phyloP scores from a whole-genome alignment of 176 grass and related monocot genomes.

The Avena sativa region DNA sequence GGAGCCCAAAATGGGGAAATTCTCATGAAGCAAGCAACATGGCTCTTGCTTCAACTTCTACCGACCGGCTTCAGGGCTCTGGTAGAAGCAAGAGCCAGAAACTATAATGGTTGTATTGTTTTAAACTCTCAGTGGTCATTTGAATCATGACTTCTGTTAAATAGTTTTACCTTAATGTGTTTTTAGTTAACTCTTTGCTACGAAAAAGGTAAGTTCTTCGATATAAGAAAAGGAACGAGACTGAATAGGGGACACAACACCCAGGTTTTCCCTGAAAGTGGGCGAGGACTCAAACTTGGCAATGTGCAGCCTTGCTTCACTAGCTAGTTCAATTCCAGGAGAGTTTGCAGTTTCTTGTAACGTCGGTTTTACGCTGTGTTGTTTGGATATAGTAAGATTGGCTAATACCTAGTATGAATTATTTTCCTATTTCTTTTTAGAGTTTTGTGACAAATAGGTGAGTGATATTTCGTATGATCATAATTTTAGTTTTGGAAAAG shows the following conservation, averaged over 20 bases:
- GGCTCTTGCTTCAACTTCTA: not conserved
- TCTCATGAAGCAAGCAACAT: conserved; percentile 14
- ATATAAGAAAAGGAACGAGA: not conserved
- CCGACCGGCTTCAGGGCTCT: not conserved
- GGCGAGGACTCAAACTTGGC: not conserved
- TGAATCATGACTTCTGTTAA: not conserved
- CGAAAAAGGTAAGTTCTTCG: not conserved
- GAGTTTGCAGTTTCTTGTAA: not conserved
- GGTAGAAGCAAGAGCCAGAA: not conserved
- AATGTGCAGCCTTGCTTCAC: conserved; percentile 17
- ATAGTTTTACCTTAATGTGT: not conserved
- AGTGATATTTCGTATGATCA: not conserved
- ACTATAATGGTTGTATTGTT: not conserved
- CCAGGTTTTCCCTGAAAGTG: not conserved
- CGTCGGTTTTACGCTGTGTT: not conserved
- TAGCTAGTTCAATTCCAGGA: conserved; percentile 5
- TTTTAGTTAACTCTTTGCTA: not conserved
- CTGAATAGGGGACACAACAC: conserved; percentile 2
- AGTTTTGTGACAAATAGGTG: not conserved
- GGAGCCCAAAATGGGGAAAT: not conserved
- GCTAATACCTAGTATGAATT: not conserved
- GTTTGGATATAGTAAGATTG: not conserved
- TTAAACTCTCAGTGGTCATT: not conserved
- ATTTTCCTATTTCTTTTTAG: not conserved
- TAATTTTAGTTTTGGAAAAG: not conserved